These are phyloP conservation scores for Trametes cinnabarina DNA, from an alignment of 768 basidiomycete species.

Conservation along the genomic window DNA sequence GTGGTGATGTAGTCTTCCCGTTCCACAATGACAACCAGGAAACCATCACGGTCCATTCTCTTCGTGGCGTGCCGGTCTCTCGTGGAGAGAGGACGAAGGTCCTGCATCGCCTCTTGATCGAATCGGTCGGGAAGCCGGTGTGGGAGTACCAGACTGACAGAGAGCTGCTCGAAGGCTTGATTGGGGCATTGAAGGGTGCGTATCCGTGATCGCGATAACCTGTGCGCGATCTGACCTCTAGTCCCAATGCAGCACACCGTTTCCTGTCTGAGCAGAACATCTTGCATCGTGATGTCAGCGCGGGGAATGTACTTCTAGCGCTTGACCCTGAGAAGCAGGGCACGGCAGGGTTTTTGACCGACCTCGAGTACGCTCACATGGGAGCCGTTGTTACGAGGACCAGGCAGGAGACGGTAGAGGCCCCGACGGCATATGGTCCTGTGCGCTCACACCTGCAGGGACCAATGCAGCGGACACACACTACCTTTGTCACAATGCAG, in stretches of 20 bases:
- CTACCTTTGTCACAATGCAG: neutral
- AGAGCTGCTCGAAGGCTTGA: constrained; percentile 2
- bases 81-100: neutral
- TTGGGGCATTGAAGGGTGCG: neutral
- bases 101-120: constrained; percentile 12
- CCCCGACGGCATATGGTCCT: neutral
- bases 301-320: constrained; percentile 35
- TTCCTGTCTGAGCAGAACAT: constrained; percentile 26
- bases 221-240: no score
- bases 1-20: neutral
- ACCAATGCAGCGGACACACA: neutral
- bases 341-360: constrained; percentile 30
- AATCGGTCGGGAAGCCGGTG: constrained; percentile 2
- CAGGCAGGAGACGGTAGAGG: neutral
- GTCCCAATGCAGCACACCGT: constrained; percentile 20
- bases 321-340: constrained; percentile 3
- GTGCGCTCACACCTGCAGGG: neutral
- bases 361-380: constrained; percentile 30
- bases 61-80: neutral
- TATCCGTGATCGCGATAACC: neutral
- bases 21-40: no score
- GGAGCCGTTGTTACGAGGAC: neutral
- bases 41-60: neutral
- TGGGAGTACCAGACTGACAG: constrained; percentile 11
- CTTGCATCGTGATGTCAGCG: constrained; percentile 35